These are phyloP conservation scores for Cladorrhinum sp. DNA, from an alignment of 2,329 filamentous ascomycete genomes.

Conservation along the genomic window DNA sequence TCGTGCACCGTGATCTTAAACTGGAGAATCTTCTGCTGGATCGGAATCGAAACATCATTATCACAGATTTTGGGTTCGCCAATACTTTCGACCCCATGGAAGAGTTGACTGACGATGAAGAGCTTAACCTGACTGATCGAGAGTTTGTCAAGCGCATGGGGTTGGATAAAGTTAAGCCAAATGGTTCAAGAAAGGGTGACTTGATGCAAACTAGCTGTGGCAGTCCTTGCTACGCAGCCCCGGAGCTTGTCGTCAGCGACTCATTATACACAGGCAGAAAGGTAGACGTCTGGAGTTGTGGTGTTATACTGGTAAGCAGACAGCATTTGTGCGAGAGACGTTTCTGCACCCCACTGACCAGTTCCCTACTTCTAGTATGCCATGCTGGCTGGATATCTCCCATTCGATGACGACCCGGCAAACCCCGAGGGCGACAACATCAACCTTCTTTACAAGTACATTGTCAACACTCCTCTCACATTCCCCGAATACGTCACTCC, in stretches of 20 bases:
- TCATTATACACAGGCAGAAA: slow-evolving; percentile 96
- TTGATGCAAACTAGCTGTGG: slow-evolving; percentile 99
- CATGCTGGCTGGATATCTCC: slow-evolving; percentile 95
- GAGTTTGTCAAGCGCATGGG: slow-evolving; percentile 84
- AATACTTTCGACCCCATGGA: slow-evolving; percentile 93
- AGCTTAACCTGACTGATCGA: slow-evolving; percentile 79
- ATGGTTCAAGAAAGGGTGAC: slow-evolving; percentile 80
- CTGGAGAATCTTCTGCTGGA: slow-evolving; percentile 93
- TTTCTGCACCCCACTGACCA: neutral
- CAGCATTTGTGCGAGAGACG: neutral
- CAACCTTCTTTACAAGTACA: slow-evolving; percentile 98
- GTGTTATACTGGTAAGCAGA: slow-evolving; percentile 84
- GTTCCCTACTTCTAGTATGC: slow-evolving; percentile 67
- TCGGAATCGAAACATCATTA: slow-evolving; percentile 97
- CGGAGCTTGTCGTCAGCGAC: slow-evolving; percentile 95
- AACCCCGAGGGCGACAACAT: slow-evolving; percentile 99
- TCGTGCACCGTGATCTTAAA: slow-evolving; percentile 95
- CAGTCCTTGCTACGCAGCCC: slow-evolving; percentile 95
- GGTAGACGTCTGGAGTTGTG: slow-evolving; percentile 98
- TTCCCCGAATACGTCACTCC: slow-evolving; percentile 99
- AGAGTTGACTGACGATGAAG: slow-evolving; percentile 85
- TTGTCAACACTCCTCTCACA: slow-evolving; percentile 91
- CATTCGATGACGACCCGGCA: slow-evolving; percentile 96
- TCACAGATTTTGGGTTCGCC: slow-evolving; percentile 98
- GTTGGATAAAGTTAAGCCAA: slow-evolving; percentile 73